These are phyloP conservation scores for Fraxinus latifolia DNA, from an alignment of 305 asterid genomes.

Conservation along the genomic window DNA sequence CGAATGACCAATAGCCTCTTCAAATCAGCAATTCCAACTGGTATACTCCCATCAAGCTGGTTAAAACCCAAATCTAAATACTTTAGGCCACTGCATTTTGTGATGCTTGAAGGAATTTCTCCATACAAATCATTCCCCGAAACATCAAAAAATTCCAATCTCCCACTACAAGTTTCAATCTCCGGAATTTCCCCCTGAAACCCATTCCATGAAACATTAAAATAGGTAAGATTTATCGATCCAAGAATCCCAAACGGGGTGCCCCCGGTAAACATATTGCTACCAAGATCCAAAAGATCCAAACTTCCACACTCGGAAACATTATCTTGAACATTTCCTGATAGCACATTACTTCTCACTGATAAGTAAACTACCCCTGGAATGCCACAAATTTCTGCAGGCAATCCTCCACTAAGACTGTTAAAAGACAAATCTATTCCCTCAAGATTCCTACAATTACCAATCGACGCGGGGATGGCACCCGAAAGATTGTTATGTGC, in stretches of 20 bases:
- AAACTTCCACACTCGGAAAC: slow-evolving; percentile 51
- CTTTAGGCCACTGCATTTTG: slow-evolving; percentile 56
- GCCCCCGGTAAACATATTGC: slow-evolving; percentile 52
- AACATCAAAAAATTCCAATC: slow-evolving; percentile 60
- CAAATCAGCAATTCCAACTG: slow-evolving; percentile 52
- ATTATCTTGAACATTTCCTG: slow-evolving; percentile 56
- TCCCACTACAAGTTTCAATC: slow-evolving; percentile 41
- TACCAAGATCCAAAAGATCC: slow-evolving; percentile 79
- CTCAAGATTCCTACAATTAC: slow-evolving; percentile 63
- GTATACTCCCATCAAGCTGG: slow-evolving; percentile 61
- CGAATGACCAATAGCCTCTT: slow-evolving; percentile 54
- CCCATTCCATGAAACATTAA: slow-evolving; percentile 61
- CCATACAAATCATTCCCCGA: slow-evolving; percentile 63
- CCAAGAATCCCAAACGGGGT: slow-evolving; percentile 58
- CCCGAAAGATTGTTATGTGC: slow-evolving; percentile 71
- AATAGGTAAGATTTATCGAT: slow-evolving; percentile 43
- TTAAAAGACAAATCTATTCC: slow-evolving; percentile 85
- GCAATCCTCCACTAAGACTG: slow-evolving; percentile 56
- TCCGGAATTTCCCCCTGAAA: slow-evolving; percentile 56
- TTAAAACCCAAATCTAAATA: slow-evolving; percentile 78
- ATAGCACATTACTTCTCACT: slow-evolving; percentile 64
- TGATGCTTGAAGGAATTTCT: slow-evolving; percentile 53
- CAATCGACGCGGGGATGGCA: slow-evolving; percentile 50
- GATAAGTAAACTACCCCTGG: slow-evolving; percentile 58
- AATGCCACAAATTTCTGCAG: slow-evolving; percentile 46